Conservation (phyloP, 768 basidiomycete species). For the Strobilomyces dryophilus region DNA sequence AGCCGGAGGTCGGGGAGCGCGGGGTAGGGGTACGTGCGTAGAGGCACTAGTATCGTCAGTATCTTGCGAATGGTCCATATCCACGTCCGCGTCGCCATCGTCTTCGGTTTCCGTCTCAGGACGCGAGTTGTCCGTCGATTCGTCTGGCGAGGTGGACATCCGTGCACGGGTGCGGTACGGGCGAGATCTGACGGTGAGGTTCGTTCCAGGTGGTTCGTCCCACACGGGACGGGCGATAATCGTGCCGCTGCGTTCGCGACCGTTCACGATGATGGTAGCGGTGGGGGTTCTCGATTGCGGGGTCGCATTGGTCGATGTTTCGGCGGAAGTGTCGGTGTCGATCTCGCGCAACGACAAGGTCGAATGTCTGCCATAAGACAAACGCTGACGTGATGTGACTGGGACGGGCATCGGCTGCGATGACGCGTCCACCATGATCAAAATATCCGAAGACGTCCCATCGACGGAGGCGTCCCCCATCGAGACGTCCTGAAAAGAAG, state of each 20-base stretch:
- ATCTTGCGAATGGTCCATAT: constrained; percentile 43
- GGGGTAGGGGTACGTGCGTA: constrained; percentile 30
- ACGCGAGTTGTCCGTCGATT: constrained; percentile 49
- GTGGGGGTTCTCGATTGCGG: constrained; percentile 62
- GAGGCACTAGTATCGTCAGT: constrained; percentile 28
- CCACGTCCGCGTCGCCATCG: constrained; percentile 55
- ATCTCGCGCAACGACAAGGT: constrained; percentile 36
- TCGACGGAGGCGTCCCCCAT: constrained; percentile 27
- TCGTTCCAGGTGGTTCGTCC: constrained; percentile 38
- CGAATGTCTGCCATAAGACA: constrained; percentile 17
- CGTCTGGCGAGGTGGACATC: constrained; percentile 37
- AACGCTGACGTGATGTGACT: constrained; percentile 19
- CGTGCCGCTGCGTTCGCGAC: constrained; percentile 72
- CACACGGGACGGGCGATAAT: constrained; percentile 63
- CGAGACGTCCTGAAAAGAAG: constrained; percentile 29
- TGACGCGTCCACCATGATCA: constrained; percentile 18
- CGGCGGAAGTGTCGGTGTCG: constrained; percentile 60
- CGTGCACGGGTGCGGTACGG: constrained; percentile 27
- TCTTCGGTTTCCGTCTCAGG: constrained; percentile 79
- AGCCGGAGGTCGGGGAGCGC: constrained; percentile 22
- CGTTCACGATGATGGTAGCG: constrained; percentile 51
- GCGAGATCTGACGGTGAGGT: constrained; percentile 28
- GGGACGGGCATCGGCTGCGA: constrained; percentile 16
- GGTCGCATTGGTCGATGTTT: constrained; percentile 56
- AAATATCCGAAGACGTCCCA: constrained; percentile 17